Base-by-base conservation (phyloP, 2,329 filamentous ascomycete species). In the Colletotrichum orbiculare region DNA sequence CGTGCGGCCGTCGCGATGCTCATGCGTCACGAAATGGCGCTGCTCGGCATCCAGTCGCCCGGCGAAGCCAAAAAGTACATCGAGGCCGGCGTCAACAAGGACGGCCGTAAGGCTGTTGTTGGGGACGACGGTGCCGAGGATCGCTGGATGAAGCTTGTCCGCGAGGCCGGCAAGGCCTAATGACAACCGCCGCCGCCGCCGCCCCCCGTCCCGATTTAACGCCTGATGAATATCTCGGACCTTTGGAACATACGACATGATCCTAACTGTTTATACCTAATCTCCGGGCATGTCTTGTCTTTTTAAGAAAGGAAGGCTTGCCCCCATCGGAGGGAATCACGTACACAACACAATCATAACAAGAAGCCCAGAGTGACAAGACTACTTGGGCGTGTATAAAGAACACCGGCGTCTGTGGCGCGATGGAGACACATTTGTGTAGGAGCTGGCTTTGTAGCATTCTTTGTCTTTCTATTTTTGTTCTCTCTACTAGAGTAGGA, bases 1-100 rank as follows among this genome's bases (percentile, higher is more conserved):
- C 82, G 91, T 0, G 91, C 91, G 1, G 90, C 87, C 0, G 89
- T 94, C 0, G 92, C 90, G 0, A 80, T 92, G 15, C 75, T 96
- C 17, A 70, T 86, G 6, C 78, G 81, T 37, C 79, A 79, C 15
- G 85, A 88, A 71, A 84, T 84, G 77, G 73, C 78, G 1, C 75
- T 88, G 3, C 78, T 88, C 1, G 78, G 81, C 8, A 77, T 82
- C 10, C 80, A 78, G 68, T 82, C 76, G 2, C 70, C 76, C 0
- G 76, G 74, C 0, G 84, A 86, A 54, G 78, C 87, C 6, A 75
- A 75, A 59, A 70, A 73, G 2, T 74, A 83, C 63, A 71, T 80
- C 48, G 61, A 76, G 55, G 69, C 75, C 66, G 67, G 62, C 42
- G 46, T 34, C 41, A 61, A 17, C 69, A 68, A 65, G 54, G 56